These are phyloP conservation scores for Ochetophila trinervis DNA, from an alignment of 306 rosid genomes.

Conservation along the genomic window DNA sequence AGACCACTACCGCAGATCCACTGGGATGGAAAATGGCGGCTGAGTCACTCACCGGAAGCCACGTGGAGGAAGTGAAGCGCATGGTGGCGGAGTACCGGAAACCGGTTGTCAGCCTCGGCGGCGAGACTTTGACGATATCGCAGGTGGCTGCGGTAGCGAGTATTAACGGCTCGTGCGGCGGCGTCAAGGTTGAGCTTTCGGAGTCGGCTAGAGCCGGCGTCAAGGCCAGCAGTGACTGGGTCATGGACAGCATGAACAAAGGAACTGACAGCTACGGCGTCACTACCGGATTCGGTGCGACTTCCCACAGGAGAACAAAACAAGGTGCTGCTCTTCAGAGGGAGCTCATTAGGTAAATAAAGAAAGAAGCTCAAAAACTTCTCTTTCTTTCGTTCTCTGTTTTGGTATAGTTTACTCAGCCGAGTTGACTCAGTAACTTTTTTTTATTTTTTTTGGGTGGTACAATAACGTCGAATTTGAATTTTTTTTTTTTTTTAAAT, in stretches of 20 bases:
- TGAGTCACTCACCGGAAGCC: slow-evolving; percentile 59
- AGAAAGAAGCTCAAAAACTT: slow-evolving; percentile 2
- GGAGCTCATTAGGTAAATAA: slow-evolving; percentile 87
- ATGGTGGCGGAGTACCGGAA: slow-evolving; percentile 77
- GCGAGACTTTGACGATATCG: slow-evolving; percentile 56
- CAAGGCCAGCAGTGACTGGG: slow-evolving; percentile 96
- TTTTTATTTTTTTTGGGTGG: no score
- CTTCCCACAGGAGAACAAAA: slow-evolving; percentile 79
- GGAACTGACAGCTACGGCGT: slow-evolving; percentile 89
- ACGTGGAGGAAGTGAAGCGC: slow-evolving; percentile 82
- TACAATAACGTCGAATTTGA: no score
- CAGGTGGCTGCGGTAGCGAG: slow-evolving; percentile 89
- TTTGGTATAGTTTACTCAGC: neutral
- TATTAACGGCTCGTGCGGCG: slow-evolving; percentile 30
- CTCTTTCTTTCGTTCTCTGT: neutral
- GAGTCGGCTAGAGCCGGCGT: slow-evolving; percentile 69
- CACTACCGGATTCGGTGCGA: slow-evolving; percentile 94
- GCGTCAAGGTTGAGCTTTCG: slow-evolving; percentile 53
- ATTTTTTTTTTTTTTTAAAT: no score
- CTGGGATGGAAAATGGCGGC: slow-evolving; percentile 70
- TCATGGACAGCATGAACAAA: slow-evolving; percentile 66
- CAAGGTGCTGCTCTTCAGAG: slow-evolving; percentile 90
- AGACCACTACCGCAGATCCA: slow-evolving; percentile 49
- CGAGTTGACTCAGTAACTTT: slow-evolving; percentile 11
- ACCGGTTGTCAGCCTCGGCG: slow-evolving; percentile 63